Base-by-base conservation (phyloP, 2,329 filamentous ascomycete species). In the Cladosporium cucumerinum region DNA sequence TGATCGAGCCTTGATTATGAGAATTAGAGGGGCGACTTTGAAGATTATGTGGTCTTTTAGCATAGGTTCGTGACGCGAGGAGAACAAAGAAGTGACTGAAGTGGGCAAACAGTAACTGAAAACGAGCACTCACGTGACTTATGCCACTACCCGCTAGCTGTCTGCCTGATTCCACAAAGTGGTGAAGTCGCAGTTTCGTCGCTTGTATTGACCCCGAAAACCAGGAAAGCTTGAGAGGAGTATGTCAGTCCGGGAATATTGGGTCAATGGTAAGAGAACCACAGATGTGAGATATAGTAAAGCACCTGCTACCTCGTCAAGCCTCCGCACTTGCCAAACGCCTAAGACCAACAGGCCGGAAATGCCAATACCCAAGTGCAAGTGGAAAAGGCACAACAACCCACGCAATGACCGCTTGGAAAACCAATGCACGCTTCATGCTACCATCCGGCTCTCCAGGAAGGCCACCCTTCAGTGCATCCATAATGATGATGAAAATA, bases 401-500 rank as follows among this genome's bases (percentile, higher is more conserved):
- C 62, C 89, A 75, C 0, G 87, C 86, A 11, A 97, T 65, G 2
- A 92, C 87, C 1, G 91, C 91, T 70, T 93, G 85, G 74, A 97
- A 96, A 25, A 96, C 83, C 66, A 97, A 80, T 0, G 90, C 87
- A 25, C 84, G 82, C 70, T 84, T 85, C 90, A 97, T 93, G 73
- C 93, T 89, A 21, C 78, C 69, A 64, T 71, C 14, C 68, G 78
- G 66, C 66, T 74, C 66, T 65, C 72, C 66, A 69, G 57, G 71
- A 73, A 73, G 70, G 11, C 69, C 72, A 5, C 75, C 86, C 69
- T 86, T 86, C 67, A 98, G 81, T 21, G 89, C 91, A 75, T 93
- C 89, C 79, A 91, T 90, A 65, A 94, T 79, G 32, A 99, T 80
- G 72, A 97, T 90, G 73, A 97, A 97, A 30, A 93, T 78, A 1